These are phyloP conservation scores for Podila verticillata DNA, from an alignment of 192 early-diverging fungal genomes.

Conservation along the genomic window DNA sequence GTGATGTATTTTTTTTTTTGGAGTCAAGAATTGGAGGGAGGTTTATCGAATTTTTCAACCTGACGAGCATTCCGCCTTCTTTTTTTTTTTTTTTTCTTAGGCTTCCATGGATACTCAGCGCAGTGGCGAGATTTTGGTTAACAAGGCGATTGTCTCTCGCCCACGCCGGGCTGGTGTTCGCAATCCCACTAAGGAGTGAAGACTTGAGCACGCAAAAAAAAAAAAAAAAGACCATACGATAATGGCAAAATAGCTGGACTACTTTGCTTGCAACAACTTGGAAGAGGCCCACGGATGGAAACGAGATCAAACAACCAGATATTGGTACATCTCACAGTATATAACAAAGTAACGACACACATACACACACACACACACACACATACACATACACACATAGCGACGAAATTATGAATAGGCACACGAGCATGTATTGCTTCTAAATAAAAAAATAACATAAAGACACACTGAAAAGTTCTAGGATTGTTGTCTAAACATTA, in stretches of 20 bases:
- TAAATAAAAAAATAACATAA: neutral
- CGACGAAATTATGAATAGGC: neutral
- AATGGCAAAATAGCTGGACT: neutral
- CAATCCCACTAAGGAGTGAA: neutral
- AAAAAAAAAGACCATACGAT: no score
- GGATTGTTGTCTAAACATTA: neutral
- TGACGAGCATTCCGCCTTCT: neutral
- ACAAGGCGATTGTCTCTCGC: constrained; percentile 31
- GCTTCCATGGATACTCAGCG: constrained; percentile 18
- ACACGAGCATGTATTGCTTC: neutral
- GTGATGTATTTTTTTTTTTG: no score
- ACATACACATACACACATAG: no score
- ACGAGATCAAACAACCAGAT: no score
- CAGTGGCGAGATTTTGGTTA: constrained; percentile 38
- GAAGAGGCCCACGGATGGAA: no score
- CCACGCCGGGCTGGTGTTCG: constrained; percentile 30
- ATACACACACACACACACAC: no score
- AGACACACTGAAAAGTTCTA: neutral
- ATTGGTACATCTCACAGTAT: no score
- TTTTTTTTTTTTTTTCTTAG: neutral
- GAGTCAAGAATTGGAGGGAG: no score
- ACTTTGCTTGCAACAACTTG: no score
- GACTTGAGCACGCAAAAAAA: neutral
- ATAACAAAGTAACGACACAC: neutral
- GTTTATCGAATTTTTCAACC: neutral